Evolutionary conservation across 2,329 filamentous ascomycete species (phyloP), one percentile per base, ranked within the genome.

Genomic region (Clarireedia homoeocarpa): DNA sequence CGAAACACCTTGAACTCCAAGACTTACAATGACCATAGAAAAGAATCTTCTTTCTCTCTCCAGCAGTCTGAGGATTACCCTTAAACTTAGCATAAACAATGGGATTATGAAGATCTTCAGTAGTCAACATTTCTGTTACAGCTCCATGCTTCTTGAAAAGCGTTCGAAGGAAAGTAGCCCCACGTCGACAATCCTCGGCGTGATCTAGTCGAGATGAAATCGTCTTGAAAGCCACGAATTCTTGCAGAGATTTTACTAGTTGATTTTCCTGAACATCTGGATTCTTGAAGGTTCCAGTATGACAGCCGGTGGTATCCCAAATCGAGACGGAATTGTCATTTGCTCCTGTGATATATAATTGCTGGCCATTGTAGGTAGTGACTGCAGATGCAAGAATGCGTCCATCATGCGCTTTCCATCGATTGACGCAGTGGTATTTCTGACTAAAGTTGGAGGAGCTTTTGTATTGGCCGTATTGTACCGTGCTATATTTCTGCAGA

Each of bases 91-190:
- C 94, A 63, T 88, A 86, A 0, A 99, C 91, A n/a, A 99, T 86
- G 0, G 94, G 94, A 67, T 97, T 97, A 64, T 89, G 65, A 30
- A 80, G 77, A 63, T 88, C 83, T 36, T 86, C 82, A 0, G 90
- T 89, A 58, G 88, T 89, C n/a, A 99, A 78, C 78, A 97, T 88
- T 66, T 95, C 89, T 0, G 94, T 91, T 57, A 88, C 82, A 0
- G 90, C 94, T 12, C 94, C 94, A 56, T 97, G 84, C 53, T 91
- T 88, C 73, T 92, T 95, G 75, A 96, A 96, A 17, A 97, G 79
- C 0, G 88, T 86, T 51, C 91, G 89, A 1, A 99, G 78, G 65
- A 91, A 97, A 0, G 90, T 94, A 12, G 94, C 94, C 9, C 92
- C 92, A 67, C 91, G 84, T 58, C 92, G 87, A 69, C 95, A 99